A percentile compares a stretch with the other conserved stretches of the same genome.
phyloP scores from a whole-genome alignment of 75 land plant genomes.

The Pinus tabuliformis region DNA sequence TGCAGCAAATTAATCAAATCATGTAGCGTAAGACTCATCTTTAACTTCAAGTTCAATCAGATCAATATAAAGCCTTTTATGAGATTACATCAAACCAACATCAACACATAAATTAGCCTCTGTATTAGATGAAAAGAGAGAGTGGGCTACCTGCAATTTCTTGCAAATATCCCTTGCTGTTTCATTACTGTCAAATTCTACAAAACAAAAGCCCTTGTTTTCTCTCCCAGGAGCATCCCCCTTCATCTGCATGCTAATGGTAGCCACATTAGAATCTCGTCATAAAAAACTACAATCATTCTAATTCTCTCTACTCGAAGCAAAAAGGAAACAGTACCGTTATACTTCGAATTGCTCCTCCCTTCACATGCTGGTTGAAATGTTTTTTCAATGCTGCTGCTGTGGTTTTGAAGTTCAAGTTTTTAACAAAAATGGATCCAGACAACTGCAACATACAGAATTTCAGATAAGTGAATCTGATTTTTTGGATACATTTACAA shows the following conservation, averaged over 20 bases:
- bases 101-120: not conserved
- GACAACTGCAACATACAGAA: conserved; percentile 37
- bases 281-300: not conserved
- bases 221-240: conserved; percentile 19
- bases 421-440: conserved; percentile 83
- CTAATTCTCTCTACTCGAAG: not conserved
- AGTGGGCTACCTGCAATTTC: conserved; percentile 68
- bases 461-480: not conserved
- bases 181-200: conserved; percentile 87
- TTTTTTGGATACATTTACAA: not conserved
- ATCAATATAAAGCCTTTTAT: not conserved
- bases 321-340: conserved; percentile 42
- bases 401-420: conserved; percentile 84
- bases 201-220: conserved; percentile 89
- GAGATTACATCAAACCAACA: not conserved
- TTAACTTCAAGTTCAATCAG: too few species aligned
- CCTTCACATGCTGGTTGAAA: conserved; percentile 55
- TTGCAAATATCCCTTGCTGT: conserved; percentile 75
- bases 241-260: conserved; percentile 33
- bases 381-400: conserved; percentile 72
- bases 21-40: too few species aligned
- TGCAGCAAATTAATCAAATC: conserved; percentile 16
- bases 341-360: conserved; percentile 58
- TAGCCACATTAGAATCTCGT: not conserved
- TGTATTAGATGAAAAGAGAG: not conserved